phyloP scores from a whole-genome alignment of 495 filamentous ascomycete species.

The Penicillium soppii region DNA sequence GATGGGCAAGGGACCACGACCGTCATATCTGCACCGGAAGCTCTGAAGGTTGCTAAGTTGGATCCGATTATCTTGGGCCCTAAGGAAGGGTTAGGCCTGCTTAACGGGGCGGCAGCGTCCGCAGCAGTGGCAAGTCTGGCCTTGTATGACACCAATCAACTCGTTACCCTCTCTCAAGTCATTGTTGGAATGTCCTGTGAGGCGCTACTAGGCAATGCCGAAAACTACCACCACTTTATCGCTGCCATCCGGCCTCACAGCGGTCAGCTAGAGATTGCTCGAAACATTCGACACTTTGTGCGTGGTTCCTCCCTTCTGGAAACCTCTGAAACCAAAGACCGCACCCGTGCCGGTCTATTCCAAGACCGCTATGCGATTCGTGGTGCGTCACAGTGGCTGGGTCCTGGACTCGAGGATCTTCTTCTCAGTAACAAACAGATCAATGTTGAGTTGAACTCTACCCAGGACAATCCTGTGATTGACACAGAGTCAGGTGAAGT shows the following conservation, averaged over 20 bases:
- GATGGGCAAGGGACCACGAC: conserved; percentile 55
- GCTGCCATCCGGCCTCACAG: conserved; percentile 53
- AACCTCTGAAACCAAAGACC: conserved; percentile 20
- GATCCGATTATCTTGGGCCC: conserved; percentile 49
- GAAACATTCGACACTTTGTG: conserved; percentile 56
- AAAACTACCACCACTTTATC: conserved; percentile 61
- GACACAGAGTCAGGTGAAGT: conserved; percentile 34
- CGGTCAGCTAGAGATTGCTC: conserved; percentile 56
- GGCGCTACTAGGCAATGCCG: conserved; percentile 46
- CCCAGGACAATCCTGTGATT: conserved; percentile 62
- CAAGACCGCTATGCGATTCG: conserved; percentile 63
- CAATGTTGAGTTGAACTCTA: conserved; percentile 57
- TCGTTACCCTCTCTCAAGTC: conserved; percentile 55
- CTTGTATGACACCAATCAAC: conserved; percentile 51
- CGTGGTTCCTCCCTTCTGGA: conserved; percentile 24
- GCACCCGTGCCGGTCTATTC: conserved; percentile 33
- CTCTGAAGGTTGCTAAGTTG: conserved; percentile 39
- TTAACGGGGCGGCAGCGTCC: conserved; percentile 63
- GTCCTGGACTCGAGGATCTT: conserved; percentile 61
- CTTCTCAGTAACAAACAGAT: conserved; percentile 53
- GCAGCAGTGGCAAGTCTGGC: conserved; percentile 51
- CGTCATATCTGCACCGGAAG: conserved; percentile 44
- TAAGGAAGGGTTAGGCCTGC: conserved; percentile 63
- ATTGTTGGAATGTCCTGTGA: conserved; percentile 17
- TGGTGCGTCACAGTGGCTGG: conserved; percentile 64